These are phyloP conservation scores for Harringtonia aguacate DNA, from an alignment of 2,329 filamentous ascomycete genomes.

Conservation along the genomic window DNA sequence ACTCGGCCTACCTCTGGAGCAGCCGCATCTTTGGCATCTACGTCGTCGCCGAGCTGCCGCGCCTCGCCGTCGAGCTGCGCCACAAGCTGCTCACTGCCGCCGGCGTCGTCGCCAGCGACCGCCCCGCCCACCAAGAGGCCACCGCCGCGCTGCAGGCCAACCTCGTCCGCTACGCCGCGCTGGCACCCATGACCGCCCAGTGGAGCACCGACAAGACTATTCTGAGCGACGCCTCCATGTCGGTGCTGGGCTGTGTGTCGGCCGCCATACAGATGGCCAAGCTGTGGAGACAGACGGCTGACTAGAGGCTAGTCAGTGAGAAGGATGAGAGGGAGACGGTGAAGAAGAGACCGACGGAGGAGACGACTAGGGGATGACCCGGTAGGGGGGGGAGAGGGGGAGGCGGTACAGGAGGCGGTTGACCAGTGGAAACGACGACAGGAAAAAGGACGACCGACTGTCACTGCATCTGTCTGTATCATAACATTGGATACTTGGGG, in stretches of 20 bases:
- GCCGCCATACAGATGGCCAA: conserved; percentile 33
- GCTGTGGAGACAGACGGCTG: conserved; percentile 30
- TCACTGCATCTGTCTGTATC: too few species aligned
- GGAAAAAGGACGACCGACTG: too few species aligned
- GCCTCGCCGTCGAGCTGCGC: conserved; percentile 41
- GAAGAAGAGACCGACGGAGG: not conserved
- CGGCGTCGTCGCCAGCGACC: too few species aligned
- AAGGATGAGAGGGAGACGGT: not conserved
- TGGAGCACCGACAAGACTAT: conserved; percentile 62
- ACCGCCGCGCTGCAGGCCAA: conserved; percentile 49
- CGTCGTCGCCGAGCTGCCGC: conserved; percentile 63
- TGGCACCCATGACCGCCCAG: conserved; percentile 74
- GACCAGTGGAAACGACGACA: too few species aligned
- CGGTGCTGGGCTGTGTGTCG: conserved; percentile 32
- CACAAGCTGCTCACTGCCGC: too few species aligned
- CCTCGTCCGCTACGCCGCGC: conserved; percentile 59
- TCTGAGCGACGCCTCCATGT: conserved; percentile 29
- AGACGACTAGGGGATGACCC: too few species aligned
- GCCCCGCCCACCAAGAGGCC: conserved; percentile 34
- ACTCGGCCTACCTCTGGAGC: conserved; percentile 58
- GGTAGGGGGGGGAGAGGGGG: too few species aligned
- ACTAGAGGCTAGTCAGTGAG: not conserved
- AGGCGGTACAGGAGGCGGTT: too few species aligned
- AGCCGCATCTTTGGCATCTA: conserved; percentile 72
- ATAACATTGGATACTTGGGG: too few species aligned